Evolutionary conservation across 1,139 yeast genomes (phyloP).

Genomic region (Scheffersomyces parashehatae): DNA sequence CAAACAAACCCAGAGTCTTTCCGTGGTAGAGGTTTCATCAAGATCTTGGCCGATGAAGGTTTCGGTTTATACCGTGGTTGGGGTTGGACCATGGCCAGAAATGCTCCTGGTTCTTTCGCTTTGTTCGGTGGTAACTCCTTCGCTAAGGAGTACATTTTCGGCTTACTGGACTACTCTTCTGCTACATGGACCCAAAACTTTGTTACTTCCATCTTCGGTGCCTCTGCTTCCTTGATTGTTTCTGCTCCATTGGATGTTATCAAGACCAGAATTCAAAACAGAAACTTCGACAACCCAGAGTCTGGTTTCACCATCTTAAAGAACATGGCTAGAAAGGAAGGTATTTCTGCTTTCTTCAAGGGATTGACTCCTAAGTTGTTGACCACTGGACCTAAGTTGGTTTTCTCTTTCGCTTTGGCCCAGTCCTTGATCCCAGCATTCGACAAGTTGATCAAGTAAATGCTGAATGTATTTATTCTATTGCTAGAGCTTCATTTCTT

Average conservation of each 20-base stretch:
- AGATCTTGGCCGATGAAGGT: slow-evolving; percentile 87
- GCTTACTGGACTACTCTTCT: slow-evolving; percentile 77
- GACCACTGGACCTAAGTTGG: slow-evolving; percentile 98
- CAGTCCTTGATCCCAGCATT: slow-evolving; percentile 96
- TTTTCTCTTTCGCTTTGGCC: slow-evolving; percentile 94
- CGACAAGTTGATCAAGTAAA: slow-evolving; percentile 58
- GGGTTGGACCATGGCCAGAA: slow-evolving; percentile 99
- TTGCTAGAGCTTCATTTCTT: neutral
- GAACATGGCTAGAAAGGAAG: slow-evolving; percentile 91
- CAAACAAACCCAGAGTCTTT: slow-evolving; percentile 99
- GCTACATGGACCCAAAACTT: slow-evolving; percentile 97
- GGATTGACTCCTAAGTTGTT: slow-evolving; percentile 95
- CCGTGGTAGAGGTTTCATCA: slow-evolving; percentile 93
- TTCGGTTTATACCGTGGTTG: slow-evolving; percentile 94
- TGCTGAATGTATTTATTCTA: neutral
- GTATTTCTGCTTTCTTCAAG: slow-evolving; percentile 87
- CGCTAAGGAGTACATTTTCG: slow-evolving; percentile 93
- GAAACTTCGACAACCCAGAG: slow-evolving; percentile 93
- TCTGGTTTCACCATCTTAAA: slow-evolving; percentile 89
- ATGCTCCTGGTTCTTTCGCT: slow-evolving; percentile 98
- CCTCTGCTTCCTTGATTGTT: slow-evolving; percentile 93
- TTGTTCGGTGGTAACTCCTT: slow-evolving; percentile 98
- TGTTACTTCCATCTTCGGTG: slow-evolving; percentile 95
- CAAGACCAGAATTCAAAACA: slow-evolving; percentile 97
- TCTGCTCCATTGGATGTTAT: slow-evolving; percentile 98